A percentile compares a stretch with the other conserved stretches of the same genome.
Evolutionary conservation across 2,329 filamentous ascomycete genomes (phyloP).

Genomic region (Talaromyces sp.): DNA sequence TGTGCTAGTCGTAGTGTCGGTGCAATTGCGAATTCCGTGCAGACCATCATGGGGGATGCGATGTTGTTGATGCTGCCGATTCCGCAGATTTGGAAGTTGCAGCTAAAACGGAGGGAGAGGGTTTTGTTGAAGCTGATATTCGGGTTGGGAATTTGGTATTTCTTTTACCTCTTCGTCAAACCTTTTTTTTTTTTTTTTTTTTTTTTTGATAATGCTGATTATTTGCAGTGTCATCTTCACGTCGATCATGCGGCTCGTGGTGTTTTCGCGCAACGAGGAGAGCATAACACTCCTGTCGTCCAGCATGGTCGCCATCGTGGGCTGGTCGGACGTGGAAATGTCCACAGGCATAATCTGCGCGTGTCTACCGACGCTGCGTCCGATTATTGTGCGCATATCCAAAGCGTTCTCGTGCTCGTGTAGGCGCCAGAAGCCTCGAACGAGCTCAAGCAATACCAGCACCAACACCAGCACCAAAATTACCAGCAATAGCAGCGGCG

Average conservation of each 20-base stretch:
- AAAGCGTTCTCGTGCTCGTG: not conserved
- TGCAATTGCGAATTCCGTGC: constrained; percentile 18
- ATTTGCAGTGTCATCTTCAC: constrained; percentile 16
- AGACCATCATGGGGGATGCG: constrained; percentile 18
- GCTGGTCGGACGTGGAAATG: constrained; percentile 24
- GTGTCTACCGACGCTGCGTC: constrained; percentile 19
- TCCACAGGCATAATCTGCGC: constrained; percentile 22
- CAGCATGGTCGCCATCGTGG: constrained; percentile 20
- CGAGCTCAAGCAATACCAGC: too few relatives aligned
- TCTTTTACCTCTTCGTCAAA: not conserved
- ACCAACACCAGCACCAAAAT: not conserved
- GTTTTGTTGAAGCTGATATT: constrained; percentile 16
- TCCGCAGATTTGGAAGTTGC: constrained; percentile 23
- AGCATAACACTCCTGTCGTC: constrained; percentile 14
- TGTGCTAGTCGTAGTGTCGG: constrained; percentile 19
- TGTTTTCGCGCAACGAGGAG: constrained; percentile 17
- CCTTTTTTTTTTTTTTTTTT: not conserved
- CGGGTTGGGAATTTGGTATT: constrained; percentile 18
- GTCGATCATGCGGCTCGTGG: constrained; percentile 19
- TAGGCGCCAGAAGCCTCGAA: too few relatives aligned
- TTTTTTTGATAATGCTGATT: not conserved
- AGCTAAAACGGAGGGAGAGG: constrained; percentile 17
- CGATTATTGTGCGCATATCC: constrained; percentile 15
- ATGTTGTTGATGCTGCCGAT: constrained; percentile 19
- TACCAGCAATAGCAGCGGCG: not conserved